Evolutionary conservation across 305 asterid genomes (phyloP), one percentile per base, ranked within the genome.

Genomic region (Fraxinus paxiana): DNA sequence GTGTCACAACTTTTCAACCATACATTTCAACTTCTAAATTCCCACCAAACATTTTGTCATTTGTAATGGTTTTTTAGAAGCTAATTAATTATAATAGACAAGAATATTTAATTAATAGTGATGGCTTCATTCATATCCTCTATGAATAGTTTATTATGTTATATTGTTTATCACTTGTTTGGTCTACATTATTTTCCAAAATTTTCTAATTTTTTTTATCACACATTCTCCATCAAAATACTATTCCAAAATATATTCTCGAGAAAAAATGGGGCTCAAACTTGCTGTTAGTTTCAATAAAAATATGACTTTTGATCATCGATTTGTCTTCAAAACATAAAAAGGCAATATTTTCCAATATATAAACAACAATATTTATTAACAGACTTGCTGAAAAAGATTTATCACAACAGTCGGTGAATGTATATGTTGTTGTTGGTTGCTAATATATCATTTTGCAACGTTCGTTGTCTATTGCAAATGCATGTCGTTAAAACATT

Each of bases 301-400:
- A n/a, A 9, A 78, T n/a, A 56, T 54, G 46, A 38, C 43, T 76
- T 75, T 26, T 73, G 69, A 8, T 22, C 0, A 61, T 61, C 10
- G 65, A 70, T 37, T 80, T 71, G 77, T 80, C 84, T 76, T 75
- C 75, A 81, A 75, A 38, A 73, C 22, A 46, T 13, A 46, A 46
- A 46, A 46, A 0, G 17, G 20, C 18, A n/a, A n/a, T n/a, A 46
- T 46, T 46, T 13, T 46, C 1, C n/a, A 46, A 46, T 4, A 15
- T 46, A 5, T 46, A 15, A 15, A 46, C 18, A 4, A 46, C 18
- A 46, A 13, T 13, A 46, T 46, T 15, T 15, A 46, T 46, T 0
- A 1, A 46, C 6, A 3, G 5, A 46, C 2, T 13, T 43, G 54
- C 5, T 3, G n/a, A 43, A 3, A 43, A 43, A 1, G 54, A 43